Evolutionary conservation across 2,329 filamentous ascomycete genomes (phyloP), one percentile per base, ranked within the genome.

Genomic region (Trichoderma oligosporum): DNA sequence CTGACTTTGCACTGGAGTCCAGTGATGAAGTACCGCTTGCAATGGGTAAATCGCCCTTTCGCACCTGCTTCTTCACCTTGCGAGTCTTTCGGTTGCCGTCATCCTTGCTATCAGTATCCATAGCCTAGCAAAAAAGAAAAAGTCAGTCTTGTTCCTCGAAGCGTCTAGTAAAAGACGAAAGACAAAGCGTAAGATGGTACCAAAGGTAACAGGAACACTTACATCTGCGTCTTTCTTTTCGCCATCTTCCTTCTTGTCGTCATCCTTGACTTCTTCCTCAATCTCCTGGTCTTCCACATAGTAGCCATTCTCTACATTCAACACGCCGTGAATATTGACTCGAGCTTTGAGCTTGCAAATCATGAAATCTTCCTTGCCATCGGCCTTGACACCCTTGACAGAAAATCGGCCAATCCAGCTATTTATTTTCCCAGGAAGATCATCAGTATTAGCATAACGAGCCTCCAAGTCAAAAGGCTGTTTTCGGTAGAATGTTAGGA

Each of bases 341-440:
- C 94, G 87, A 46, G 94, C 93, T 84, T 97, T 97, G 61, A 99
- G 86, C 81, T 99, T 99, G 87, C 94, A 99, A 69, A 97, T 95
- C 93, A 99, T 97, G 75, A 97, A 99, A 72, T 97, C 94, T 60
- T 95, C 90, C 72, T 94, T 92, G 64, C 86, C 83, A 70, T 96
- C 91, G 38, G 91, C 88, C 82, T 97, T 92, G 70, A 99, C 93
- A 44, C 89, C 89, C 84, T 99, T 99, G 73, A 99, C 91, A 39
- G 92, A 96, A 80, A 99, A 99, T 63, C 91, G 87, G 57, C 94
- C 94, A 65, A 99, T 97, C 89, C 93, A 97, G 46, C 94, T 89
- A 72, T 91, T 90, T 61, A 87, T 81, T 81, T 93, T 95, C 68
- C 92, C 91, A 16, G 94, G 94, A 7, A 99, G 85, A 55, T 82